A percentile compares a stretch with the other conserved stretches of the same genome.
These are phyloP conservation scores for Penicillium maclennaniae DNA, from an alignment of 495 filamentous ascomycete species.

Conservation along the genomic window DNA sequence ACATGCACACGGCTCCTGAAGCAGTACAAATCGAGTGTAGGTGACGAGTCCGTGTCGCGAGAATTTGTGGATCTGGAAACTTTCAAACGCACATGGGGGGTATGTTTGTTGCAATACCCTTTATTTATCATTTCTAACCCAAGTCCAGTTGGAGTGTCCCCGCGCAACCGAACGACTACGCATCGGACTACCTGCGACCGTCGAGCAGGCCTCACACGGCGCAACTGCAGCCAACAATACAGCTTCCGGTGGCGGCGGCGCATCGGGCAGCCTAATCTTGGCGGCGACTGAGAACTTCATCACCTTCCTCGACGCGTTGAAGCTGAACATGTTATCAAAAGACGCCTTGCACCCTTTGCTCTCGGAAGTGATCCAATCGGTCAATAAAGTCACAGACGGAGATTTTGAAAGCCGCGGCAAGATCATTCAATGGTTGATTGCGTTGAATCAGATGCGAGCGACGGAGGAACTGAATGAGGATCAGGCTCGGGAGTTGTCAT, in stretches of 20 bases:
- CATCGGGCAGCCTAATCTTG: conserved; percentile 71
- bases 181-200: conserved; percentile 73
- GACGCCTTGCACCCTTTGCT: conserved; percentile 92
- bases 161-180: conserved; percentile 89
- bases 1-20: conserved; percentile 89
- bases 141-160: conserved; percentile 79
- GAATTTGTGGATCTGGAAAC: conserved; percentile 85
- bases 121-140: conserved; percentile 4
- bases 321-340: conserved; percentile 84
- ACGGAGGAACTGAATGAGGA: conserved; percentile 86
- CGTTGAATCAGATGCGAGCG: conserved; percentile 93
- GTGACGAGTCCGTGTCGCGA: conserved; percentile 75
- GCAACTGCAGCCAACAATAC: conserved; percentile 39
- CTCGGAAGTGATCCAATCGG: conserved; percentile 90
- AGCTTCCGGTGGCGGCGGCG: conserved; percentile 40
- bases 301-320: conserved; percentile 91
- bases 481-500: conserved; percentile 78
- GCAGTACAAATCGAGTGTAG: conserved; percentile 92
- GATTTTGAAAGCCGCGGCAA: conserved; percentile 94
- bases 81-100: conserved; percentile 92
- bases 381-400: conserved; percentile 89
- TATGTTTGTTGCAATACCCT: conserved; percentile 42
- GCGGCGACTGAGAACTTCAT: conserved; percentile 97
- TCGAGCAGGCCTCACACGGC: conserved; percentile 51
- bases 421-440: conserved; percentile 97